phyloP scores from a whole-genome alignment of 306 rosid genomes.

The Dalbergia oliveri region DNA sequence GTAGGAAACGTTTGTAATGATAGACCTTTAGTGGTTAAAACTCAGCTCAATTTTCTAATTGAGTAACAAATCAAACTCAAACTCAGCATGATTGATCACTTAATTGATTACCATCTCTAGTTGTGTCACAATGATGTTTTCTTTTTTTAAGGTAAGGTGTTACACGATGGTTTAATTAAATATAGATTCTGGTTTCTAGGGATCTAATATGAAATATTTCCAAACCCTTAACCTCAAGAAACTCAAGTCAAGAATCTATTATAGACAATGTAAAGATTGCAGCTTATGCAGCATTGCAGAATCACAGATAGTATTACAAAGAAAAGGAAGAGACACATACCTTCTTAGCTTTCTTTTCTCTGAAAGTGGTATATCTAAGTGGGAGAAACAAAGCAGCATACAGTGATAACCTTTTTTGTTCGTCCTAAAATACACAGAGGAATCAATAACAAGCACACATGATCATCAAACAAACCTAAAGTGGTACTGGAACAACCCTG shows the following conservation, averaged over 20 bases:
- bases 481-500: slow-evolving; percentile 28
- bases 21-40: not conserved
- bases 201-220: not conserved
- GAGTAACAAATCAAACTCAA: slow-evolving; percentile 7
- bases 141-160: too few relatives aligned
- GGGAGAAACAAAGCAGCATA: slow-evolving; percentile 85
- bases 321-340: slow-evolving; percentile 50
- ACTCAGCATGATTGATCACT: not conserved
- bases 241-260: slow-evolving; percentile 26
- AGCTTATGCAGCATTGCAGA: slow-evolving; percentile 21
- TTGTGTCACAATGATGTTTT: too few relatives aligned
- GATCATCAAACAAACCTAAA: slow-evolving; percentile 31
- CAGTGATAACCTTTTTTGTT: slow-evolving; percentile 78
- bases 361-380: slow-evolving; percentile 65
- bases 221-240: not conserved
- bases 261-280: slow-evolving; percentile 9
- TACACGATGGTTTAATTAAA: not conserved
- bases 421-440: slow-evolving; percentile 65
- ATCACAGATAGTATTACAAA: slow-evolving; percentile 17
- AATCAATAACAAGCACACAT: slow-evolving; percentile 24
- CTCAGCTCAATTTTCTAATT: not conserved
- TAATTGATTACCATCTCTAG: not conserved
- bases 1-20: not conserved
- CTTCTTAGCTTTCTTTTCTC: slow-evolving; percentile 75
- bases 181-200: slow-evolving; percentile 8